Evolutionary conservation across 441 rosid genomes (phyloP).

Genomic region (Erodium trifolium): DNA sequence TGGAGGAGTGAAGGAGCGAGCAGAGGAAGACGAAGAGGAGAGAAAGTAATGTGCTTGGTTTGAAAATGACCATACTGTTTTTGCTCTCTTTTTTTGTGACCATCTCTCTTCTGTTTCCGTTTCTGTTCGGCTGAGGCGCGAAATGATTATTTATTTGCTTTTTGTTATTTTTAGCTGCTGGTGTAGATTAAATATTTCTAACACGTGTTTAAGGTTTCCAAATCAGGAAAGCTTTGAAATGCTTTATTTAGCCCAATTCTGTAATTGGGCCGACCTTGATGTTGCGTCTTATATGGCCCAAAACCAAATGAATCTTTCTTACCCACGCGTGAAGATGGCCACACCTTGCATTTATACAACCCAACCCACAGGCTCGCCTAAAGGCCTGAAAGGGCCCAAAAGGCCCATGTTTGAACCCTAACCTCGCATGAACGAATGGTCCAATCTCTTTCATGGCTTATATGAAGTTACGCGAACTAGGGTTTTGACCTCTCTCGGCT

Average conservation of each 20-base stretch:
- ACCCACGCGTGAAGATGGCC: too few species aligned
- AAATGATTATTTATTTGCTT: too few species aligned
- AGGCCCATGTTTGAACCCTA: not conserved
- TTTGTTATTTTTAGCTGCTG: too few species aligned
- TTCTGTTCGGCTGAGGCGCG: not conserved
- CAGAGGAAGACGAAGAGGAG: slow-evolving; percentile 1
- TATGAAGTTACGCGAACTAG: not conserved
- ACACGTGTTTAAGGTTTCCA: too few species aligned
- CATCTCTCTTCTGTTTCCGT: not conserved
- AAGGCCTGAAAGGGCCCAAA: too few species aligned
- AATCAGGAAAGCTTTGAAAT: too few species aligned
- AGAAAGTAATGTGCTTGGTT: not conserved
- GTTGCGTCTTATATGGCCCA: too few species aligned
- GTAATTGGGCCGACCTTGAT: too few species aligned
- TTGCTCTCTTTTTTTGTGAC: not conserved
- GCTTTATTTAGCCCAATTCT: too few species aligned
- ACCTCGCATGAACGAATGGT: not conserved
- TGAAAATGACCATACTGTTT: not conserved
- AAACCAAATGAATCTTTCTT: too few species aligned
- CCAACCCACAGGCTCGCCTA: not conserved
- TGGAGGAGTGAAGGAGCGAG: not conserved
- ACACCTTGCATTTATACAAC: not conserved
- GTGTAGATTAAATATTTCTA: too few species aligned
- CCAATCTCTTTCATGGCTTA: not conserved
- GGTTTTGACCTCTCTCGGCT: not conserved